phyloP scores from a whole-genome alignment of 352 stramenopile genomes.

The Globisporangium ultimum region DNA sequence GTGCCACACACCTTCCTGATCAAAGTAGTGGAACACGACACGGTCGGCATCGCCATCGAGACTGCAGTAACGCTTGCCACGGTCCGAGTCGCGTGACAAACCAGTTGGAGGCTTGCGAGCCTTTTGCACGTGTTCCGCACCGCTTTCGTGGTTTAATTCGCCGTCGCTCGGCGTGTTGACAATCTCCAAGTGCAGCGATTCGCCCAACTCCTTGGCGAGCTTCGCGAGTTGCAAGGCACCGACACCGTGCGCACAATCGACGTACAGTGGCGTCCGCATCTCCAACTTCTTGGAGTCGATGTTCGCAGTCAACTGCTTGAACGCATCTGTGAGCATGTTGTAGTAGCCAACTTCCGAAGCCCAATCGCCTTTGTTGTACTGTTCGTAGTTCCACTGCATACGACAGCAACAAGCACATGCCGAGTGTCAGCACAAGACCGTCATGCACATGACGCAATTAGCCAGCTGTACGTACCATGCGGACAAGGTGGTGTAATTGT shows the following conservation, averaged over 20 bases:
- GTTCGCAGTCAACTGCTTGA: conserved; percentile 84
- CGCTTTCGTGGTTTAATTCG: conserved; percentile 95
- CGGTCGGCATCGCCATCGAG: conserved; percentile 98
- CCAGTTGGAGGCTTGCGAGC: conserved; percentile 73
- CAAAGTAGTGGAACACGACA: conserved; percentile 96
- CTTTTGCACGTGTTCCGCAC: conserved; percentile 97
- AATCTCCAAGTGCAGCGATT: conserved; percentile 81
- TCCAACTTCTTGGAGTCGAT: conserved; percentile 82
- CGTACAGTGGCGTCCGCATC: conserved; percentile 75
- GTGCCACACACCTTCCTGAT: conserved; percentile 65
- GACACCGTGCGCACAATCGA: conserved; percentile 94
- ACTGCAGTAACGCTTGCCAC: conserved; percentile 86
- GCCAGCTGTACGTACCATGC: conserved; percentile 58
- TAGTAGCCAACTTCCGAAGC: conserved; percentile 94
- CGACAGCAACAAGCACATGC: too few species aligned
- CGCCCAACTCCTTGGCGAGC: conserved; percentile 71
- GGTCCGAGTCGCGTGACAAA: conserved; percentile 59
- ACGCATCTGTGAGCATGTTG: conserved; percentile 92
- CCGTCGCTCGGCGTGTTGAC: conserved; percentile 78
- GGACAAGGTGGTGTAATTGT: conserved; percentile 96
- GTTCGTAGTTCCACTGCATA: conserved; percentile 81
- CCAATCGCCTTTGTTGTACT: conserved; percentile 87
- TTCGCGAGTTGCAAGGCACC: conserved; percentile 80
- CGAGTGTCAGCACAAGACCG: not conserved
- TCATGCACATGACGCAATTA: not conserved